Conservation (phyloP, 495 filamentous ascomycete genomes). For the Neurospora sp. region DNA sequence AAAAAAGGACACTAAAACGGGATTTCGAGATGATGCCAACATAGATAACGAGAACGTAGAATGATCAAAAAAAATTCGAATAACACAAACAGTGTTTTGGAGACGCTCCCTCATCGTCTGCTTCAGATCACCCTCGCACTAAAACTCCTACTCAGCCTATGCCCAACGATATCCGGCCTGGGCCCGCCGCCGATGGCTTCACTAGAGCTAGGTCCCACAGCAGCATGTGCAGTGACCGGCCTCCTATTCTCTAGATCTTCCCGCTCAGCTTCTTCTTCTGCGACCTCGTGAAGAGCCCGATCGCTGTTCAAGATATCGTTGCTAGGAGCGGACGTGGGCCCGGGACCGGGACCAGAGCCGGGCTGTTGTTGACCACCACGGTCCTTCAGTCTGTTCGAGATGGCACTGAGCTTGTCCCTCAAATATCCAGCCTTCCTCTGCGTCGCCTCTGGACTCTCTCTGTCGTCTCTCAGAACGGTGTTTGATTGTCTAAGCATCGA, state of each 20-base stretch:
- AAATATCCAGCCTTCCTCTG: conserved; percentile 23
- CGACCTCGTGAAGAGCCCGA: neutral
- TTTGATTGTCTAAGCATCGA: neutral
- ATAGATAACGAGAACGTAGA: neutral
- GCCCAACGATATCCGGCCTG: neutral
- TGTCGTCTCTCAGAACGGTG: neutral
- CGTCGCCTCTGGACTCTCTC: conserved; percentile 10
- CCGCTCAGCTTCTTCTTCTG: neutral
- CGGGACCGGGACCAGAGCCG: neutral
- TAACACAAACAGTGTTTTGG: neutral
- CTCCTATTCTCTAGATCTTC: conserved; percentile 4
- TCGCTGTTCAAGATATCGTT: neutral
- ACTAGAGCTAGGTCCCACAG: neutral
- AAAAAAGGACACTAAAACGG: neutral
- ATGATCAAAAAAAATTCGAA: neutral
- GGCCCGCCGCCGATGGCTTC: neutral
- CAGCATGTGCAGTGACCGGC: neutral
- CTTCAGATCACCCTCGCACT: conserved; percentile 10
- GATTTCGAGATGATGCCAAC: neutral
- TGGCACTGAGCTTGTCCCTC: conserved; percentile 28
- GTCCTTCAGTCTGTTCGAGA: conserved; percentile 28
- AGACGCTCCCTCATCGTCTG: conserved; percentile 1
- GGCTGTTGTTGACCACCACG: neutral
- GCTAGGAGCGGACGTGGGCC: neutral
- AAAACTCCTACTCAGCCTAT: conserved; percentile 1